Conservation (phyloP, 805 yeast species). For the Nakazawaea ishiwadae region DNA sequence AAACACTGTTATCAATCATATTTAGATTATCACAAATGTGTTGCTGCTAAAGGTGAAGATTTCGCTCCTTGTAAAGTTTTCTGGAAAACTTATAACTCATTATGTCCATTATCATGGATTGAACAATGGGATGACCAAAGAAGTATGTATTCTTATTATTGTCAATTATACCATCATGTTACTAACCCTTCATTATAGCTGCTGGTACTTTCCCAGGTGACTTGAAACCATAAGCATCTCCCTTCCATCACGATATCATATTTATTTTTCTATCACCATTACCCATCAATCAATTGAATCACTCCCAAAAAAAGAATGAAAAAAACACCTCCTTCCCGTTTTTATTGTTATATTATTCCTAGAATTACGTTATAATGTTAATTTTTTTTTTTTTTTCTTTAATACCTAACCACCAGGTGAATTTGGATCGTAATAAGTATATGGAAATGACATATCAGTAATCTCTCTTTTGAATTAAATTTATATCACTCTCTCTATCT, state of each 20-base stretch:
- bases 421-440: too few relatives aligned
- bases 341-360: too few relatives aligned
- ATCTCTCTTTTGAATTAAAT: too few relatives aligned
- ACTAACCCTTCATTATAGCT: slow-evolving; percentile 9
- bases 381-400: too few relatives aligned
- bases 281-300: too few relatives aligned
- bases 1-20: slow-evolving; percentile 98
- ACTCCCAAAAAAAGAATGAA: too few relatives aligned
- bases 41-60: slow-evolving; percentile 95
- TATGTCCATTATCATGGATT: slow-evolving; percentile 83
- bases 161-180: not conserved
- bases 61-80: slow-evolving; percentile 97
- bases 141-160: slow-evolving; percentile 23
- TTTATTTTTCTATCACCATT: not conserved
- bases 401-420: too few relatives aligned
- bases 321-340: too few relatives aligned
- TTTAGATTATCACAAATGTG: slow-evolving; percentile 97
- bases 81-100: slow-evolving; percentile 82
- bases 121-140: slow-evolving; percentile 89
- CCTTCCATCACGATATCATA: not conserved
- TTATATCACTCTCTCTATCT: too few relatives aligned
- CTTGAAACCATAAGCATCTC: slow-evolving; percentile 16
- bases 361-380: too few relatives aligned
- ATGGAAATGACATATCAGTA: too few relatives aligned
- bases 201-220: slow-evolving; percentile 36